Conservation (phyloP, 106 monocot genomes). For the Dendrobium chrysotoxum region DNA sequence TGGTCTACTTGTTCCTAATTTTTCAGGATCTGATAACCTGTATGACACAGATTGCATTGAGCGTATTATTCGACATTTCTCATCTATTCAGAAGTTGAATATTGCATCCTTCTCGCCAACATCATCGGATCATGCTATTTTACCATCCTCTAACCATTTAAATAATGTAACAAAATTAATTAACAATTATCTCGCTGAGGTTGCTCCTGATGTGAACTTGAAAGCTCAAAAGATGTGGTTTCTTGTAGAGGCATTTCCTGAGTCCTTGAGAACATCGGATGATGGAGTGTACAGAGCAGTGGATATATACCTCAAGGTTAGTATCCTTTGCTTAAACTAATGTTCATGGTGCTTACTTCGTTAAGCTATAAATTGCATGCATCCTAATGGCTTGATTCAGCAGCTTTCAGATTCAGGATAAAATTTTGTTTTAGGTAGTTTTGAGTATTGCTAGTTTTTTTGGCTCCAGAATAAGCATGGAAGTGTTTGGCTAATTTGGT, state of each 20-base stretch:
- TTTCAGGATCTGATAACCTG: constrained; percentile 36
- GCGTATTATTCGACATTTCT: constrained; percentile 37
- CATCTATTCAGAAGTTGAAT: constrained; percentile 8
- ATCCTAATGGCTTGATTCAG: no score
- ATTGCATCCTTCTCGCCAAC: constrained; percentile 22
- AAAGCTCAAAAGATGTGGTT: constrained; percentile 26
- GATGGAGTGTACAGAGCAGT: constrained; percentile 54
- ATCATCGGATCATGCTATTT: constrained; percentile 10
- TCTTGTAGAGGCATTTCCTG: constrained; percentile 35
- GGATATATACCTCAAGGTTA: constrained; percentile 52
- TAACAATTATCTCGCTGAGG: constrained; percentile 39
- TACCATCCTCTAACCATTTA: constrained; percentile 14
- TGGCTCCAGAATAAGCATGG: no score
- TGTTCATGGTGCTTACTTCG: no score
- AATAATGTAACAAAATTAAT: constrained; percentile 26
- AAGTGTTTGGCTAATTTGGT: no score
- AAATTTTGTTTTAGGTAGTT: no score
- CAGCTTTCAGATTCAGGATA: no score
- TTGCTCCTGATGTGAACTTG: constrained; percentile 47
- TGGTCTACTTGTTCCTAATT: constrained; percentile 38
- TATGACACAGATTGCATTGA: constrained; percentile 46
- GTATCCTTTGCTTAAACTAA: constrained; percentile 1
- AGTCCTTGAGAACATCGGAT: constrained; percentile 23
- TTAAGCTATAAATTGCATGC: no score
- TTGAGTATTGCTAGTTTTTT: no score